These are phyloP conservation scores for Penicillium egyptiacum DNA, from an alignment of 495 filamentous ascomycete species.

Conservation along the genomic window DNA sequence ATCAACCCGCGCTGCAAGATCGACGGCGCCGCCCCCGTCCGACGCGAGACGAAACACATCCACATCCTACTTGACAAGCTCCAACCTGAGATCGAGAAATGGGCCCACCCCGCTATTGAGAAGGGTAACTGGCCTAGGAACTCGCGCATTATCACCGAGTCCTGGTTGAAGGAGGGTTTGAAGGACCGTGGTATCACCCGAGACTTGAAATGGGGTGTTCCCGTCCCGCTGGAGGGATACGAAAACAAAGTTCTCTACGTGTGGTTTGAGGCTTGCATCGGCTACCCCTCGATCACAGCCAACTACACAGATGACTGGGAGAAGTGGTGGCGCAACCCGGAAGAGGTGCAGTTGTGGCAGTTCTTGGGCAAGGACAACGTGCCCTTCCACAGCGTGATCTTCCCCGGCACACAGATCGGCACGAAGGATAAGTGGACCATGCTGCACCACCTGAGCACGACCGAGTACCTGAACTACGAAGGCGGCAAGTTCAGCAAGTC, in stretches of 20 bases:
- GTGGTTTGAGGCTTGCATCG: slow-evolving; percentile 98
- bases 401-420: slow-evolving; percentile 83
- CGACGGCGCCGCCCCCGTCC: slow-evolving; percentile 73
- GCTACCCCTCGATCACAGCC: slow-evolving; percentile 92
- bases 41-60: slow-evolving; percentile 68
- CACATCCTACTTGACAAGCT: slow-evolving; percentile 79
- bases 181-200: slow-evolving; percentile 86
- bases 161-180: slow-evolving; percentile 80
- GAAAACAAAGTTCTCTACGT: slow-evolving; percentile 90
- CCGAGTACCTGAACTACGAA: slow-evolving; percentile 97
- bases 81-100: slow-evolving; percentile 69
- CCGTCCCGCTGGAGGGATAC: slow-evolving; percentile 62
- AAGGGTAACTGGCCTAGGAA: slow-evolving; percentile 78
- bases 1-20: slow-evolving; percentile 70
- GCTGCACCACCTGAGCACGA: slow-evolving; percentile 84
- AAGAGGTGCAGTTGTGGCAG: slow-evolving; percentile 88
- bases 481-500: slow-evolving; percentile 96
- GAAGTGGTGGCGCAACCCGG: slow-evolving; percentile 90
- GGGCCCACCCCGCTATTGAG: slow-evolving; percentile 58
- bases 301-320: slow-evolving; percentile 92
- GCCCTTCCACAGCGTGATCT: slow-evolving; percentile 89
- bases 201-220: slow-evolving; percentile 86
- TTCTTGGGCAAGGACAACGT: slow-evolving; percentile 99
- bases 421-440: slow-evolving; percentile 86
- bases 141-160: slow-evolving; percentile 65